Percentiles rank a stretch among this genome's conserved stretches.
Conservation (phyloP, 2,329 filamentous ascomycete genomes). For the Phyllosticta ampelicida region DNA sequence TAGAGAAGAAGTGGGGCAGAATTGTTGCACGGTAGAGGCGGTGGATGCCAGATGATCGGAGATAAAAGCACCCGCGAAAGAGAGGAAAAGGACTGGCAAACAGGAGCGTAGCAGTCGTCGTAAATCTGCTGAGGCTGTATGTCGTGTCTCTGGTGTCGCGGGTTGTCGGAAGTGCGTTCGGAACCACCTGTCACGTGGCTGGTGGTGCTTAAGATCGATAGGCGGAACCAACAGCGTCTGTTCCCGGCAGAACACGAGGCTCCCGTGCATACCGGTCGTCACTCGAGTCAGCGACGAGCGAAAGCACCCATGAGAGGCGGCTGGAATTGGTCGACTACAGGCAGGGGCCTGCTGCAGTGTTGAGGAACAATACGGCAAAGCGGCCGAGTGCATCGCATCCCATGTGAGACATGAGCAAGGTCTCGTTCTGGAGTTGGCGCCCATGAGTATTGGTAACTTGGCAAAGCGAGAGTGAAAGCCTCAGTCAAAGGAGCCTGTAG, state of each 20-base stretch:
- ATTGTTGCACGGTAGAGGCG: background rate
- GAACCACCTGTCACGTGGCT: background rate
- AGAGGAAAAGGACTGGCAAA: no score
- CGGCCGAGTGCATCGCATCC: background rate
- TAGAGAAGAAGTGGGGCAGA: background rate
- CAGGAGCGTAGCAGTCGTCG: no score
- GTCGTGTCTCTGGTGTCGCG: background rate
- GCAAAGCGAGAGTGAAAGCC: background rate
- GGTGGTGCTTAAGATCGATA: background rate
- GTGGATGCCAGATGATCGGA: background rate
- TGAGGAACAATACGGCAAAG: background rate
- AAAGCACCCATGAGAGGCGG: background rate
- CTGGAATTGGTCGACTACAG: background rate
- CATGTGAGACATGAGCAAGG: background rate
- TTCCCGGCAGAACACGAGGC: background rate
- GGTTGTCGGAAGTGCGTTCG: background rate
- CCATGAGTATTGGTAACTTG: background rate
- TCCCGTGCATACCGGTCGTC: background rate
- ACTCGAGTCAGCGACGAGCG: background rate
- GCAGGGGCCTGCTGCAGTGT: background rate
- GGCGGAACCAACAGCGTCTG: background rate
- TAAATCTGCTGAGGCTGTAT: no score
- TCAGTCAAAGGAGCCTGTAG: background rate
- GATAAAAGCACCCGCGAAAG: no score
- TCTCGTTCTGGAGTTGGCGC: background rate